Evolutionary conservation across 2,329 filamentous ascomycete genomes (phyloP), one percentile per base, ranked within the genome.

Genomic region (Penicillium freii): DNA sequence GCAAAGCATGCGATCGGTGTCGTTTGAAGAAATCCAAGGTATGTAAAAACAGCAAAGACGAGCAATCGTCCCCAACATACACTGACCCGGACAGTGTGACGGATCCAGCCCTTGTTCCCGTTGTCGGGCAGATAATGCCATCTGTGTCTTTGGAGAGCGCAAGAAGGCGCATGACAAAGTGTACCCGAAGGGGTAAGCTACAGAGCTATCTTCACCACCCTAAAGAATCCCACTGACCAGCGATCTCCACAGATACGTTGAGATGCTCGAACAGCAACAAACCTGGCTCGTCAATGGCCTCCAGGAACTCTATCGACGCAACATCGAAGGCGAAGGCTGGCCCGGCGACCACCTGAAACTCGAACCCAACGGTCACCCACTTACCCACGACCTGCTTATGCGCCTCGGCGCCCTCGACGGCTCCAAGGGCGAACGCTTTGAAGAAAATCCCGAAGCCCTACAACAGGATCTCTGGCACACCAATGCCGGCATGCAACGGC

Each of bases 181-280:
- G 46, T 87, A 87, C 70, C 85, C 85, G n/a, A 87, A 87, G 75
- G 85, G 85, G 81, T 87, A 72, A 75, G 80, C 71, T 55, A 55
- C 33, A 40, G 15, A 43, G 21, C 36, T 31, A 31, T 21, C 27
- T 25, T 17, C 29, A 53, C 23, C 27, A 9, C 42, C 21, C 27
- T n/a, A n/a, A 5, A 29, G 9, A 40, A 47, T 43, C 13, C 51
- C 15, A 61, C 48, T 63, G 51, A 51, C 54, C 33, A 52, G 60
- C 31, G 11, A 11, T 31, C 13, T 23, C n/a, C 25, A 40, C 36
- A 86, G 83, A 62, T 86, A 85, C 60, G 84, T 87, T 31, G 85
- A 87, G 71, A 86, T 87, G 83, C 80, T 87, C 49, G 85, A 87
- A 67, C 84, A 86, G 66, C 84, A 87, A 75, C 85, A 87, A 71